These are phyloP conservation scores for Nicotiana obtusifolia DNA, from an alignment of 257 asterid genomes.

Conservation along the genomic window DNA sequence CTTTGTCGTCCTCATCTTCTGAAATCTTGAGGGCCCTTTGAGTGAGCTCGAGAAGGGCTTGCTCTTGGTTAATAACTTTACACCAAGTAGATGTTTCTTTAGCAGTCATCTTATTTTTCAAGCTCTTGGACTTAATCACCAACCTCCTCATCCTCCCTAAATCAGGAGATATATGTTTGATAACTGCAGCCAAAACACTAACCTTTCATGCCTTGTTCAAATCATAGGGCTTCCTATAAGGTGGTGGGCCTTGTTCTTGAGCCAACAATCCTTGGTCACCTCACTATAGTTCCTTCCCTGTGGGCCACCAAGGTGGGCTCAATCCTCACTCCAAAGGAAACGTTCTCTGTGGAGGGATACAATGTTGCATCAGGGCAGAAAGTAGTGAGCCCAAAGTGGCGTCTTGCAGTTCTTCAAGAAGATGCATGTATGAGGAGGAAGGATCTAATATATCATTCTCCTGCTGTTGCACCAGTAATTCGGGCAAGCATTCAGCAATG, in stretches of 20 bases:
- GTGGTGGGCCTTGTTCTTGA: constrained; percentile 43
- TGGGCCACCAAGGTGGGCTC: constrained; percentile 65
- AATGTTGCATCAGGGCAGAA: constrained; percentile 53
- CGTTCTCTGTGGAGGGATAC: constrained; percentile 51
- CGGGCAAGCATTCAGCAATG: constrained; percentile 15
- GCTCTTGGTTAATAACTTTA: constrained; percentile 44
- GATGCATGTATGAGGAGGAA: neutral
- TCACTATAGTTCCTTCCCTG: constrained; percentile 57
- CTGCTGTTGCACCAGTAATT: constrained; percentile 20
- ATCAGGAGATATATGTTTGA: constrained; percentile 52
- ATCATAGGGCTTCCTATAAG: constrained; percentile 60
- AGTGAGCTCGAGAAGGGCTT: constrained; percentile 16
- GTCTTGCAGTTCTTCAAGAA: constrained; percentile 50
- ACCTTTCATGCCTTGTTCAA: constrained; percentile 13
- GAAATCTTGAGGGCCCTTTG: constrained; percentile 27
- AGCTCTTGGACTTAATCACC: constrained; percentile 45
- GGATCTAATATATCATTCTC: constrained; percentile 13
- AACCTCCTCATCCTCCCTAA: constrained; percentile 31
- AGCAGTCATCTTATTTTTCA: constrained; percentile 60
- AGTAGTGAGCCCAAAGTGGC: constrained; percentile 50
- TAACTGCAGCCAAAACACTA: constrained; percentile 46
- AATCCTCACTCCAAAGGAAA: constrained; percentile 47
- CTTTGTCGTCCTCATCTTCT: neutral
- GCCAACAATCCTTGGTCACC: constrained; percentile 45
- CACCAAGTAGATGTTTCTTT: constrained; percentile 42